Evolutionary conservation across 495 filamentous ascomycete genomes (phyloP), one percentile per base, ranked within the genome.

Genomic region (Penicillium cinerascens): DNA sequence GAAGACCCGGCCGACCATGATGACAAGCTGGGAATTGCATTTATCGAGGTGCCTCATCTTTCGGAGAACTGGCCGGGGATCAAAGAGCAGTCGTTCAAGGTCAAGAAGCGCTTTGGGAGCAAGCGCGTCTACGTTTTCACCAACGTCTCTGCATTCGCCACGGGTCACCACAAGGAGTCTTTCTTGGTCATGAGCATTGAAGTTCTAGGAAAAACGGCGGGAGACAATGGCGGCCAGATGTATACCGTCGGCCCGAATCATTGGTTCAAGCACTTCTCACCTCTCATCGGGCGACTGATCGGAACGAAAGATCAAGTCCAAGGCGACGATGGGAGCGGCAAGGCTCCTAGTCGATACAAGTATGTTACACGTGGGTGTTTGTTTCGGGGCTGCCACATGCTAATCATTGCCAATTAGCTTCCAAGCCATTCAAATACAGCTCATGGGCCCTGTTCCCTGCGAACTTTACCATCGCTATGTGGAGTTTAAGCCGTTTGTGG

Each of bases 371-470:
- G 8, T 18, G 8, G 21, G n/a, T 8, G n/a, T 6, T n/a, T 26
- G 16, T 39, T 54, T 38, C 35, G 13, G 5, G 20, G 15, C 26
- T 29, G 47, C 55, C 39, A 40, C 40, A 29, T 11, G 23, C 51
- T 58, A 29, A 49, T 42, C 2, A 11, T 44, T n/a, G 44, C 4
- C 11, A 15, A 38, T 40, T 29, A 91, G 87, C 66, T 97, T 97
- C 72, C 90, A 95, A 79, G 90, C 92, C 35, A 93, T 92, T 65
- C 86, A 96, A 55, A 83, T 97, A 41, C 92, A 97, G 55, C 79
- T 97, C 25, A 74, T 78, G 20, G 92, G 92, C 0, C 92, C 92
- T 0, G 86, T 92, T 0, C 91, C 92, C 0, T 64, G 78, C 3
- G 71, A 81, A 42, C 75, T 97, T 22, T 95, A 95, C 63, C 91